phyloP scores from a whole-genome alignment of 306 rosid species.

The Fagus sylvatica region DNA sequence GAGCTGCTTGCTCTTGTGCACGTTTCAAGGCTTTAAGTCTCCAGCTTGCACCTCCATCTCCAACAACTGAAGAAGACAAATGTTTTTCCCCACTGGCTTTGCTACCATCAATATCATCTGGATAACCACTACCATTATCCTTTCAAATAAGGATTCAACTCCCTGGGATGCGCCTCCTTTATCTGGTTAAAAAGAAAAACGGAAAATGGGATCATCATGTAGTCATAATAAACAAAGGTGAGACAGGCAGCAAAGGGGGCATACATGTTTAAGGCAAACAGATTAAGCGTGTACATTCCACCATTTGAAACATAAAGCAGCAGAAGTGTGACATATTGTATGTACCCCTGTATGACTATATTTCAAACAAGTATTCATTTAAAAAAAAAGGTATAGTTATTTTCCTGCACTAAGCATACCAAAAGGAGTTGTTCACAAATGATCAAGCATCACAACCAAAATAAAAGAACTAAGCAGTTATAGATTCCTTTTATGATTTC shows the following conservation, averaged over 20 bases:
- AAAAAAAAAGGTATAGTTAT: neutral
- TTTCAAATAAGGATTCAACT: conserved; percentile 82
- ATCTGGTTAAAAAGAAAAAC: conserved; percentile 24
- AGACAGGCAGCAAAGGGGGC: neutral
- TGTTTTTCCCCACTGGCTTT: conserved; percentile 42
- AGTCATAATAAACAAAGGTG: neutral
- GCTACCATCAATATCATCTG: conserved; percentile 58
- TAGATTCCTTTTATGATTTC: neutral
- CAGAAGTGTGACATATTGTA: too few species aligned
- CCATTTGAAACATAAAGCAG: conserved; percentile 2
- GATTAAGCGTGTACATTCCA: neutral
- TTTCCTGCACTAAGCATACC: too few species aligned
- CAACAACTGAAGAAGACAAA: conserved; percentile 72
- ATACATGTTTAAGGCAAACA: conserved; percentile 12
- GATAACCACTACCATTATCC: conserved; percentile 79
- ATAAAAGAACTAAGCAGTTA: neutral
- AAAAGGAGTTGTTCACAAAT: neutral
- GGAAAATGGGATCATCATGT: neutral
- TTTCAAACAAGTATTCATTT: neutral
- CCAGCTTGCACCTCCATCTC: conserved; percentile 99
- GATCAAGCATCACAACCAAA: neutral
- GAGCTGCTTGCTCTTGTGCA: conserved; percentile 86
- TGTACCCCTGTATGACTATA: neutral
- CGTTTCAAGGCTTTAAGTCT: conserved; percentile 95
- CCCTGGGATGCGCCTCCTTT: conserved; percentile 63